Conservation (phyloP, 192 early-diverging fungal species). For the Spinellus fusiger region DNA sequence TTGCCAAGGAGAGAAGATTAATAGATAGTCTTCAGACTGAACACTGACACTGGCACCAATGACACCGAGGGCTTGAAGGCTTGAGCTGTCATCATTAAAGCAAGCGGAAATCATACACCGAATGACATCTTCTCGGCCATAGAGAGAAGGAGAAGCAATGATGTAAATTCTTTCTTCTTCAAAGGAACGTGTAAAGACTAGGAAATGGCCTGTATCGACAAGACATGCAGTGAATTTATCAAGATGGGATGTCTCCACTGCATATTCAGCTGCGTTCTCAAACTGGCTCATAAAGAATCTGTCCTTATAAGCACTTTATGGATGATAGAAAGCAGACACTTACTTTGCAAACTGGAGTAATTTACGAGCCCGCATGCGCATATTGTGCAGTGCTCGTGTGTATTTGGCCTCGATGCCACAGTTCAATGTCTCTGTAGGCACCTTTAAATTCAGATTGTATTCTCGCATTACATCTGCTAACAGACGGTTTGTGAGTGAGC, state of each 20-base stretch:
- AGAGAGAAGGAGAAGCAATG: constrained; percentile 57
- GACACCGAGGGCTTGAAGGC: background rate
- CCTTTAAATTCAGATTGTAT: constrained; percentile 35
- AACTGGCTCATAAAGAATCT: constrained; percentile 50
- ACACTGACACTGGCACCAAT: background rate
- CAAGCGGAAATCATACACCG: constrained; percentile 14
- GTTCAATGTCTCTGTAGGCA: constrained; percentile 24
- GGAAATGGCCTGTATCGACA: constrained; percentile 63
- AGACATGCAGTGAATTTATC: constrained; percentile 55
- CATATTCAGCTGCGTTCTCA: constrained; percentile 75
- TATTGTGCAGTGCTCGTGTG: constrained; percentile 54
- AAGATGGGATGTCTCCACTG: constrained; percentile 49
- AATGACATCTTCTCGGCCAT: constrained; percentile 19
- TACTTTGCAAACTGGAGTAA: constrained; percentile 58
- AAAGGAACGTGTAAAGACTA: constrained; percentile 66
- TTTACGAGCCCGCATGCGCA: constrained; percentile 58
- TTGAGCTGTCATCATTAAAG: constrained; percentile 21
- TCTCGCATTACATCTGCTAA: constrained; percentile 45
- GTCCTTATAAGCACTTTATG: background rate
- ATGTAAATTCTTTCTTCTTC: constrained; percentile 67
- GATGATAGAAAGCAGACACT: background rate
- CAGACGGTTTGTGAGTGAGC: constrained; percentile 42
- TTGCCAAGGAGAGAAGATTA: constrained; percentile 55
- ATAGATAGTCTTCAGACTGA: constrained; percentile 35
- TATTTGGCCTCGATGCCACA: constrained; percentile 47